These are phyloP conservation scores for Apiospora aurea DNA, from an alignment of 2,329 filamentous ascomycete genomes.

Conservation along the genomic window DNA sequence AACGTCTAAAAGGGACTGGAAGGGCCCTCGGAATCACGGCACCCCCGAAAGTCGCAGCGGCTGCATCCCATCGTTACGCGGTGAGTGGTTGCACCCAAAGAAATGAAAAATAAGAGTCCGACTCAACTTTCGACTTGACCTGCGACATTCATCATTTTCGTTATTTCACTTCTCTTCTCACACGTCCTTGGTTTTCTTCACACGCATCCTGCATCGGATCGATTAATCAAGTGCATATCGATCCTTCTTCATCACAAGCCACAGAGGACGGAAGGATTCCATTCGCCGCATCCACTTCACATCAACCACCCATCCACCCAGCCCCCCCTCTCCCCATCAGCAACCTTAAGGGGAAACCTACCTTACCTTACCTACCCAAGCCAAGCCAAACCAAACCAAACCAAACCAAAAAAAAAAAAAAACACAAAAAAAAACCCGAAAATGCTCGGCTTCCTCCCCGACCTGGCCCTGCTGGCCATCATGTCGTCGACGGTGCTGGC, in stretches of 20 bases:
- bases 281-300: background rate
- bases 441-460: slow-evolving; percentile 25
- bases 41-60: background rate
- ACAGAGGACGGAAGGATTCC: background rate
- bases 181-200: background rate
- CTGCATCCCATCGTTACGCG: background rate
- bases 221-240: background rate
- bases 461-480: slow-evolving; percentile 27
- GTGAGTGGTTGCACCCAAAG: background rate
- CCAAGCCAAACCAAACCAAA: background rate
- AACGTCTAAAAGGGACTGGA: background rate
- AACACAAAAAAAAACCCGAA: background rate
- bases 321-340: background rate
- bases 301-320: background rate
- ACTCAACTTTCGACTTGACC: background rate
- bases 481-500: slow-evolving; percentile 29
- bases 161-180: background rate
- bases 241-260: background rate
- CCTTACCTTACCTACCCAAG: background rate
- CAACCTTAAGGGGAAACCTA: background rate
- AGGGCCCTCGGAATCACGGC: slow-evolving; percentile 2
- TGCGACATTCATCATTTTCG: background rate
- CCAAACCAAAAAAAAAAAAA: too few species aligned
- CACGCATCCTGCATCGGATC: background rate
- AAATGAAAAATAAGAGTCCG: background rate